Base-by-base conservation (phyloP, 2,329 filamentous ascomycete genomes). In the Daldinia sp. region DNA sequence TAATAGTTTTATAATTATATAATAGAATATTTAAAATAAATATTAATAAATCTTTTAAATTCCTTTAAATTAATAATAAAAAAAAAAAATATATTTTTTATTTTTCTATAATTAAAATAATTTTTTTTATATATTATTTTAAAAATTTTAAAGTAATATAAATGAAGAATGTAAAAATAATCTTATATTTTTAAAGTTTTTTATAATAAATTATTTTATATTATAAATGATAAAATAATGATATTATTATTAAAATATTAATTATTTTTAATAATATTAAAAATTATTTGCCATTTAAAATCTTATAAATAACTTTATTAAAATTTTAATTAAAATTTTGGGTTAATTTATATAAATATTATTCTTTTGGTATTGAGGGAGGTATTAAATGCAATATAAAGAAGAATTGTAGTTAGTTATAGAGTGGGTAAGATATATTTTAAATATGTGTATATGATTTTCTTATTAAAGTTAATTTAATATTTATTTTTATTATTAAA, bases 181-280 rank as follows among this genome's bases (percentile, higher is more conserved):
- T 51, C 25, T 9, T 21, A 51, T 11, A 23, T 51, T 25, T 51
- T 35, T 3, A 23, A 21, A 11, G 2, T 35, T 25, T 51, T 51
- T 37, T 35, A 51, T 23, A 51, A 51, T 15, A 51, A 35, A n/a
- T 23, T n/a, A 8, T 51, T 21, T 15, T 4, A n/a, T 19, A 51
- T 21, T n/a, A 21, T 19, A 51, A 51, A 51, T 17, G 17, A 15
- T 10, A 51, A 37, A 3, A 8, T 37, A 3, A 23, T n/a, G 2
- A 19, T 10, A 32, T 51, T 51, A 23, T 35, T 11, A 3, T n/a
- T 5, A 9, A 51, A 35, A 21, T 37, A 37, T 8, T 29, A 23
- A 37, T 51, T 51, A 21, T 9, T 10, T 51, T 51, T 51, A 37
- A 51, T 25, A 21, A 51, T 37, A 51, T 51, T 51, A 35, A 51